Base-by-base conservation (phyloP, 2,329 filamentous ascomycete genomes). In the Colletotrichum phormii region DNA sequence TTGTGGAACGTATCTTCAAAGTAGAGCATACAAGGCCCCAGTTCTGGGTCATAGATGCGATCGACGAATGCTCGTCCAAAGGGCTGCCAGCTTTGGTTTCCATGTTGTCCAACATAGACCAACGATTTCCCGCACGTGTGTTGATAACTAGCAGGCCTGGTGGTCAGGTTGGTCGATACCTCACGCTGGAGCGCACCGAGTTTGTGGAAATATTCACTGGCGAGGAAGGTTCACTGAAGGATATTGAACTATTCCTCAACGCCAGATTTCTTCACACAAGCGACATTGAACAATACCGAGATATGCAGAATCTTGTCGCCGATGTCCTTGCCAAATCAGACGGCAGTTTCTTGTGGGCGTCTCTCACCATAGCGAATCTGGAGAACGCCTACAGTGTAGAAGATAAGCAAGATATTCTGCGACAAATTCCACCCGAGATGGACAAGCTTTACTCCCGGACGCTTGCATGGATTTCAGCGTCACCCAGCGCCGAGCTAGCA, bases 311-410 rank as follows among this genome's bases (percentile, higher is more conserved):
- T 24, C 49, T 51, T 24, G 22, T 51, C 11, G 22, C 49, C 7
- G 49, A 51, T 12, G 22, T 51, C 2, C 49, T 51, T 11, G 6
- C 18, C 7, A 51, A 51, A 51, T 6, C 49, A 9, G 22, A 51
- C 18, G 49, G 49, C 7, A 51, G 6, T 24, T 51, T 51, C 1
- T 24, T 51, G 4, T 51, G 49, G 49, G 6, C 49, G 8, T 51
- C 49, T 6, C 49, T 51, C 49, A 51, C 49, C 4, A 5, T 51
- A 51, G 49, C 49, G 5, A 6, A 7, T 24, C 22, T 51, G 49
- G 49, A 51, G 49, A 70, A 75, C 1, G 72, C 66, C 1, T 76
- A 77, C 72, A 77, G 71, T 29, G 54, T 76, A n/a, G 76, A 78
- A 63, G 74, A 77, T 24, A 77, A 75, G 73, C 67, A 75, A 31